These are phyloP conservation scores for Rhodosporidiobolus sp. DNA, from an alignment of 768 basidiomycete genomes.

Conservation along the genomic window DNA sequence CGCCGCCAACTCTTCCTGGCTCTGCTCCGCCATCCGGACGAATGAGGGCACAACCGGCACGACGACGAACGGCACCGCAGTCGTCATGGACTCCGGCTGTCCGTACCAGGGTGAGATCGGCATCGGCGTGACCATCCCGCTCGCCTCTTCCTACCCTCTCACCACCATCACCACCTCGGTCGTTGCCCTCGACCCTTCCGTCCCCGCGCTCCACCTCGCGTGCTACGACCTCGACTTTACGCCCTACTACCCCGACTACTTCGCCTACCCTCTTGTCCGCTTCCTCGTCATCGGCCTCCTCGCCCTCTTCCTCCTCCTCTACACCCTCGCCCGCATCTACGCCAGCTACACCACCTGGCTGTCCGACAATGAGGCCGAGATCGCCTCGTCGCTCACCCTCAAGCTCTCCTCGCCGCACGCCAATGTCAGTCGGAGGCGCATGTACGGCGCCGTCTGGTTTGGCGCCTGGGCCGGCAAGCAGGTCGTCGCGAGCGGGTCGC, in stretches of 20 bases:
- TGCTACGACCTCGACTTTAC: conserved; percentile 78
- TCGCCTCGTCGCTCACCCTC: conserved; percentile 49
- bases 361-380: conserved; percentile 61
- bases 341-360: conserved; percentile 79
- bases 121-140: conserved; percentile 66
- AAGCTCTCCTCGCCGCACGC: conserved; percentile 28
- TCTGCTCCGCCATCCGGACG: conserved; percentile 68
- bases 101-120: conserved; percentile 80
- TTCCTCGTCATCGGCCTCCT: conserved; percentile 63
- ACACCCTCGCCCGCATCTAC: conserved; percentile 71
- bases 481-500: conserved; percentile 74
- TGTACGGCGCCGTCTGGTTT: conserved; percentile 80
- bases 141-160: conserved; percentile 63
- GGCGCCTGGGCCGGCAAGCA: conserved; percentile 91
- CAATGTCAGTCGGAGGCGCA: conserved; percentile 55
- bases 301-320: conserved; percentile 69
- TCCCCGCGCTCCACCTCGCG: conserved; percentile 68
- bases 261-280: conserved; percentile 54
- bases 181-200: conserved; percentile 76
- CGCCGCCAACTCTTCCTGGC: conserved; percentile 65
- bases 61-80: conserved; percentile 47
- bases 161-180: conserved; percentile 80
- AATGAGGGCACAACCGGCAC: conserved; percentile 47
- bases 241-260: conserved; percentile 53
- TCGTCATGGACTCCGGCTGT: conserved; percentile 58